Percentiles rank a stretch among this genome's conserved stretches.
Conservation (phyloP, 257 asterid genomes). For the Ajuga chamaepitys region DNA sequence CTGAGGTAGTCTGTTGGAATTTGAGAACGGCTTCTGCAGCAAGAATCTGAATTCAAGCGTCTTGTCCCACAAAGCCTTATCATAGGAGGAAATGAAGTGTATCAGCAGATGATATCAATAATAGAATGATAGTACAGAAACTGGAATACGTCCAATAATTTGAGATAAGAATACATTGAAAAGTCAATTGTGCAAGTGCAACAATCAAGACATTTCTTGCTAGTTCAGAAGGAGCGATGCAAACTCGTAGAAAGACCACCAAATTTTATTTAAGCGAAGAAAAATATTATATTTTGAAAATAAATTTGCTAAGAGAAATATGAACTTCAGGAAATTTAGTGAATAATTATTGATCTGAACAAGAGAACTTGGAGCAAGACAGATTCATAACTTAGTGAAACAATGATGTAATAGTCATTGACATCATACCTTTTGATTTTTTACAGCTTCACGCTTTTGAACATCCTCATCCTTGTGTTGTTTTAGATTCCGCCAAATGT, state of each 20-base stretch:
- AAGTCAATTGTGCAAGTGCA: not conserved
- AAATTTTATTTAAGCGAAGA: not conserved
- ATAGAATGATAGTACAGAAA: not conserved
- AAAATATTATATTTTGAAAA: not conserved
- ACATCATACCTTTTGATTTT: conserved; percentile 68
- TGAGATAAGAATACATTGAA: not conserved
- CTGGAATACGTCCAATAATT: not conserved
- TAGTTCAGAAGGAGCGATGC: not conserved
- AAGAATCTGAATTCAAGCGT: conserved; percentile 83
- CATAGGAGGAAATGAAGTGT: conserved; percentile 8
- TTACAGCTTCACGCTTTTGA: conserved; percentile 78
- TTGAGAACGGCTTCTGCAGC: conserved; percentile 80
- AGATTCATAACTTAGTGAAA: not conserved
- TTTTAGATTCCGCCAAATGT: conserved; percentile 61
- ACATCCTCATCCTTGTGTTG: conserved; percentile 73
- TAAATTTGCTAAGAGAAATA: not conserved
- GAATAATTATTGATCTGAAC: not conserved
- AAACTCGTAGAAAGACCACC: not conserved
- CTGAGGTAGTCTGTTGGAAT: conserved; percentile 92
- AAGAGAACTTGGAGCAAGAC: not conserved
- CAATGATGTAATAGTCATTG: not conserved
- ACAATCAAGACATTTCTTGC: not conserved
- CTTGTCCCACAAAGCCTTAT: conserved; percentile 95
- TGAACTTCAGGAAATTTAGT: not conserved
- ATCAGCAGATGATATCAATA: conserved; percentile 17